phyloP scores from a whole-genome alignment of 208 protist genomes.

The Leishmania lainsoni region DNA sequence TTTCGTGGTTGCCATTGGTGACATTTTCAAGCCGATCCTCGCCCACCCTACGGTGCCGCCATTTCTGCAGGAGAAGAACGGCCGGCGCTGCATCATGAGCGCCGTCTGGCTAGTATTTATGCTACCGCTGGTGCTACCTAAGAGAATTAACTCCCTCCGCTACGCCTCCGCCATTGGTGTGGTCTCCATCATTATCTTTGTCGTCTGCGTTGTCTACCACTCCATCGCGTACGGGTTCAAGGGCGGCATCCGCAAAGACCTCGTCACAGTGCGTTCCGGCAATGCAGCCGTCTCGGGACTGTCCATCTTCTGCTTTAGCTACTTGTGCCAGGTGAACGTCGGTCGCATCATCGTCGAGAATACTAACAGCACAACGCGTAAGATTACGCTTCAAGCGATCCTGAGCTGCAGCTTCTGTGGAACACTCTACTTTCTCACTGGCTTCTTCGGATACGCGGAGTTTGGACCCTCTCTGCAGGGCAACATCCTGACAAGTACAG shows the following conservation, averaged over 20 bases:
- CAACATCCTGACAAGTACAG: conserved; percentile 63
- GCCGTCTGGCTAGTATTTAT: conserved; percentile 57
- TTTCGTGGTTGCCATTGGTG: conserved; percentile 56
- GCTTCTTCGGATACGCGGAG: conserved; percentile 73
- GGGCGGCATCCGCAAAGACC: conserved; percentile 30
- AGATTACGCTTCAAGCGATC: conserved; percentile 37
- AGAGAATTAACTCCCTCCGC: conserved; percentile 75
- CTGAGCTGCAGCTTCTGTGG: conserved; percentile 47
- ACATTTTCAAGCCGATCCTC: conserved; percentile 41
- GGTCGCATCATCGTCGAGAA: conserved; percentile 53
- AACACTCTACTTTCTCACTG: conserved; percentile 60
- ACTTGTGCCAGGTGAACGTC: conserved; percentile 60
- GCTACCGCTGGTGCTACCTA: conserved; percentile 64
- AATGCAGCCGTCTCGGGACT: conserved; percentile 39
- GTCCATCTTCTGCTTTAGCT: conserved; percentile 65
- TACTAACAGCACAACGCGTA: conserved; percentile 20
- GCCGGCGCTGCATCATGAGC: conserved; percentile 40
- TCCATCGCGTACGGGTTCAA: conserved; percentile 34
- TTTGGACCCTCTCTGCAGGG: conserved; percentile 41
- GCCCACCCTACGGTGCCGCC: conserved; percentile 23
- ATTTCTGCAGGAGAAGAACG: conserved; percentile 38
- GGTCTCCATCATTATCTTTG: conserved; percentile 56
- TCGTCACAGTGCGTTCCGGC: conserved; percentile 37
- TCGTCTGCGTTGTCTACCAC: conserved; percentile 56
- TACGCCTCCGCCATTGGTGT: conserved; percentile 63